A percentile compares a stretch with the other conserved stretches of the same genome.
Conservation (phyloP, 2,329 filamentous ascomycete genomes). For the Fusarium sp. region DNA sequence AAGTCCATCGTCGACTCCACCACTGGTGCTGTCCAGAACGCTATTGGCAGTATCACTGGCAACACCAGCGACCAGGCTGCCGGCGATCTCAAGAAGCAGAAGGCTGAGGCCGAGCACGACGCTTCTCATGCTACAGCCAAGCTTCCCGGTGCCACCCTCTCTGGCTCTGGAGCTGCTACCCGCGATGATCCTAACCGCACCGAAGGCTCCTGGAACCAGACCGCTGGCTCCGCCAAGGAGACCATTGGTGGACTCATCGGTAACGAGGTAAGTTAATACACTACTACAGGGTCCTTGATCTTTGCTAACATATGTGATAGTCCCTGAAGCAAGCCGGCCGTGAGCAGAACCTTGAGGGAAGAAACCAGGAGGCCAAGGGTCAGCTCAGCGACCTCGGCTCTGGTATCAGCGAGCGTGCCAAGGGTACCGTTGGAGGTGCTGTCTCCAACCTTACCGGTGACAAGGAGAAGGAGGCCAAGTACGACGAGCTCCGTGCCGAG, state of each 20-base stretch:
- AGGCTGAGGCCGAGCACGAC: conserved; percentile 76
- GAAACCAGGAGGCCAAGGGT: conserved; percentile 84
- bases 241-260: conserved; percentile 81
- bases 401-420: conserved; percentile 75
- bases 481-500: conserved; percentile 78
- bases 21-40: conserved; percentile 78
- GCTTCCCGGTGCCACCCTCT: conserved; percentile 78
- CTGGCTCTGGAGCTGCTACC: conserved; percentile 76
- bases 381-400: conserved; percentile 79
- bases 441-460: conserved; percentile 82
- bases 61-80: conserved; percentile 75
- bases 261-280: conserved; percentile 67
- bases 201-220: conserved; percentile 87
- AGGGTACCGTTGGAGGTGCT: conserved; percentile 78
- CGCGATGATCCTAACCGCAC: conserved; percentile 80
- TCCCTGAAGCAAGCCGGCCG: conserved; percentile 79
- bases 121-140: conserved; percentile 82
- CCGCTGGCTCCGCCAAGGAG: conserved; percentile 88
- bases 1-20: conserved; percentile 82
- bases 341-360: conserved; percentile 83
- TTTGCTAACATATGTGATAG: conserved; percentile 51
- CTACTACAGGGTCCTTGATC: background rate
- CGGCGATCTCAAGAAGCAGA: conserved; percentile 74
- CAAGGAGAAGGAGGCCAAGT: conserved; percentile 71
- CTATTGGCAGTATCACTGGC: conserved; percentile 79